Conservation (phyloP, 129 eudicot genomes). For the Flaveria linearis region DNA sequence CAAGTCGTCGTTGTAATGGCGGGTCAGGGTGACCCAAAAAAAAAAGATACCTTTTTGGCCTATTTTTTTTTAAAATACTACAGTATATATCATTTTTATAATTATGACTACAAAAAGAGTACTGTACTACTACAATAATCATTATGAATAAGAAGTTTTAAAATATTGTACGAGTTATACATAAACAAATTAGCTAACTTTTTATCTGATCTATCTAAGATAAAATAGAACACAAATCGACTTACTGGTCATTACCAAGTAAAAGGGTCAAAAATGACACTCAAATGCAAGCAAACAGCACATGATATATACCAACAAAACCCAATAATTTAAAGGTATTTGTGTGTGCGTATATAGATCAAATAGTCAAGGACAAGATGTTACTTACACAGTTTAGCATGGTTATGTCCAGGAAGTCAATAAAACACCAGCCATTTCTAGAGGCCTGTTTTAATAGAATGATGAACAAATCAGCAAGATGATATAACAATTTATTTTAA, state of each 20-base stretch:
- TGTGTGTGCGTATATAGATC: neutral
- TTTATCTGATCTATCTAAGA: neutral
- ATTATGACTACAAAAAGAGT: neutral
- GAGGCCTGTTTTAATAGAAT: constrained; percentile 29
- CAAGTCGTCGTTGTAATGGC: neutral
- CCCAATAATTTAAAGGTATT: neutral
- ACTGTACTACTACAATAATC: neutral
- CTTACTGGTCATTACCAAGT: neutral
- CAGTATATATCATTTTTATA: neutral
- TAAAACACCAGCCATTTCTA: constrained; percentile 26
- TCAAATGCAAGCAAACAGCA: neutral
- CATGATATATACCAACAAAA: neutral
- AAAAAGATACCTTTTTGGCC: neutral
- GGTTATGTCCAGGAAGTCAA: constrained; percentile 28
- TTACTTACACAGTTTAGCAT: constrained; percentile 31
- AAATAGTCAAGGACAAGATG: constrained; percentile 5
- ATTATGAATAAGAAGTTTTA: neutral
- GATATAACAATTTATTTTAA: neutral
- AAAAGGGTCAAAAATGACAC: neutral
- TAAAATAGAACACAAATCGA: neutral
- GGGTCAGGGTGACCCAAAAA: neutral
- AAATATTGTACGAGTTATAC: neutral
- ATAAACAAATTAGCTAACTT: neutral
- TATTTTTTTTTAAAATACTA: neutral
- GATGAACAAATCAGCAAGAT: constrained; percentile 12